Evolutionary conservation across 2,329 filamentous ascomycete genomes (phyloP).

Genomic region (Colletotrichum musicola): DNA sequence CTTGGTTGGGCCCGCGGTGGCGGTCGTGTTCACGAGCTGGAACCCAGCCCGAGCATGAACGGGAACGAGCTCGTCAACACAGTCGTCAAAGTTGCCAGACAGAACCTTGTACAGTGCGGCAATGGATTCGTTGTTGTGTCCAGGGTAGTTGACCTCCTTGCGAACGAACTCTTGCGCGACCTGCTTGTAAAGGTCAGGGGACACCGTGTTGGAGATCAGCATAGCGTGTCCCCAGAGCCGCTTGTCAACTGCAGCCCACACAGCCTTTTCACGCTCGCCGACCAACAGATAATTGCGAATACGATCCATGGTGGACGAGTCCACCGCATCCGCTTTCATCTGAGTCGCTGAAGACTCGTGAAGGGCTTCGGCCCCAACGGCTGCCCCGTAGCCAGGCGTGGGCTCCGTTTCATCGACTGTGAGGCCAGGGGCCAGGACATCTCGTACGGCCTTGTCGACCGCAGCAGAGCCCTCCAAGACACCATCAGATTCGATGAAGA

Average conservation of each 20-base stretch:
- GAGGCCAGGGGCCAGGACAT: conserved; percentile 75
- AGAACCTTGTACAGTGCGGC: conserved; percentile 94
- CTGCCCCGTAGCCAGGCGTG: conserved; percentile 42
- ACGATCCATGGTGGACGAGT: conserved; percentile 76
- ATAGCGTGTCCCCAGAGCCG: conserved; percentile 97
- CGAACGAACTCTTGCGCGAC: conserved; percentile 96
- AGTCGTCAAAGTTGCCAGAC: conserved; percentile 93
- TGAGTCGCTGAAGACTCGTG: conserved; percentile 46
- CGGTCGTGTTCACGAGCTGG: conserved; percentile 86
- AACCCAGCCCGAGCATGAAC: conserved; percentile 92
- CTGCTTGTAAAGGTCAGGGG: conserved; percentile 88
- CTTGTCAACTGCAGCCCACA: conserved; percentile 94
- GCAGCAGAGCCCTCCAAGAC: conserved; percentile 78
- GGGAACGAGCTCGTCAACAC: conserved; percentile 94
- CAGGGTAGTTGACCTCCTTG: conserved; percentile 88
- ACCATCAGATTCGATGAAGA: conserved; percentile 91
- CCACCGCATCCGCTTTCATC: conserved; percentile 74
- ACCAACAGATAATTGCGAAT: conserved; percentile 80
- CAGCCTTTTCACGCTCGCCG: conserved; percentile 90
- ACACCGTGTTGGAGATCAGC: conserved; percentile 84
- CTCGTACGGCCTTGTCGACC: conserved; percentile 80
- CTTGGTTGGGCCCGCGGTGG: conserved; percentile 70
- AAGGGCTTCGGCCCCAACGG: conserved; percentile 43
- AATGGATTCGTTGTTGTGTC: conserved; percentile 85
- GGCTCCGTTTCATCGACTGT: conserved; percentile 46